phyloP scores from a whole-genome alignment of 257 asterid species.

The Salvia miltiorrhiza region DNA sequence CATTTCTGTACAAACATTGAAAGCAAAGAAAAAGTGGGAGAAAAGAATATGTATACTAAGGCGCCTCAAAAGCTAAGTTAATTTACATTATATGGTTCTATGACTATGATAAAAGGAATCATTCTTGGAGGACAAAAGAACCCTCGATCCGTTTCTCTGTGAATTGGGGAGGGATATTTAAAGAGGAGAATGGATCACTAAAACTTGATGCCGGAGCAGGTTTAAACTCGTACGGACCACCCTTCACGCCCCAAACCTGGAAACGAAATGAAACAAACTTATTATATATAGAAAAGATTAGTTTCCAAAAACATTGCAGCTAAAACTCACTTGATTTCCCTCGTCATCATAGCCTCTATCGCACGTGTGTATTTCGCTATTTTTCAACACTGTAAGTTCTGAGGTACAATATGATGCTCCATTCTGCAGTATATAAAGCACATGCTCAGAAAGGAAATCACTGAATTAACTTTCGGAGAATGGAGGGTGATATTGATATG shows the following conservation, averaged over 20 bases:
- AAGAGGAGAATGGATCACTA: constrained; percentile 50
- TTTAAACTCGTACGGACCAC: constrained; percentile 86
- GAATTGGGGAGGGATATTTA: constrained; percentile 51
- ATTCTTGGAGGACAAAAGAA: constrained; percentile 72
- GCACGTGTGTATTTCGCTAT: constrained; percentile 84
- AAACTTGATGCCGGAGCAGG: constrained; percentile 80
- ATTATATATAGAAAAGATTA: background rate
- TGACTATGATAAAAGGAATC: constrained; percentile 19
- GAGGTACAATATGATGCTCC: constrained; percentile 61
- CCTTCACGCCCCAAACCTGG: constrained; percentile 96
- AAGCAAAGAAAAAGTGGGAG: constrained; percentile 9
- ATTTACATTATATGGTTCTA: constrained; percentile 32
- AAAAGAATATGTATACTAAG: background rate
- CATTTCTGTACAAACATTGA: constrained; percentile 27
- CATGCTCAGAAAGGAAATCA: background rate
- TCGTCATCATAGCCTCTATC: constrained; percentile 86
- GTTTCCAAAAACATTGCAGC: background rate
- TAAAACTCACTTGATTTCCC: constrained; percentile 69
- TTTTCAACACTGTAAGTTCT: constrained; percentile 71
- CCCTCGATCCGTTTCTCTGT: constrained; percentile 55
- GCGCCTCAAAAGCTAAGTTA: constrained; percentile 7
- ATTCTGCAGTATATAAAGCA: constrained; percentile 31
- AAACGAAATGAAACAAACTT: constrained; percentile 3
- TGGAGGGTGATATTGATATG: background rate
- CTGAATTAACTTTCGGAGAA: background rate